phyloP scores from a whole-genome alignment of 2,329 filamentous ascomycete genomes.

The Rhinocladiella similis region DNA sequence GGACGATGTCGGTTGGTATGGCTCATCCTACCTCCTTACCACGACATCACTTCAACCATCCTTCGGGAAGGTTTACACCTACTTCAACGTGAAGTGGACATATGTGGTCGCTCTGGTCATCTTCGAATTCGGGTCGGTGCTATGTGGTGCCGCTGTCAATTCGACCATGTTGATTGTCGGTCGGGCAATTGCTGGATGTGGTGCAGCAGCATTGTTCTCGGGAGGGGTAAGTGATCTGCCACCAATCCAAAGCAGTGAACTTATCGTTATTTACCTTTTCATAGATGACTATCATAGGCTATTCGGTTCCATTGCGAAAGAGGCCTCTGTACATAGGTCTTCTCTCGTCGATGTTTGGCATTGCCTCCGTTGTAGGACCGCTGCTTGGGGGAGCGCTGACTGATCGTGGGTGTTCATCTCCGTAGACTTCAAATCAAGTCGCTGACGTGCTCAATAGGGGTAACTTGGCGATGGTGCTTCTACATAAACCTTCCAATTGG shows the following conservation, averaged over 20 bases:
- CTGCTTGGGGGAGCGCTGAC: slow-evolving; percentile 49
- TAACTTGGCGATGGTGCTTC: slow-evolving; percentile 47
- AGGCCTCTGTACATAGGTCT: slow-evolving; percentile 37
- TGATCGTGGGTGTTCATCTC: slow-evolving; percentile 32
- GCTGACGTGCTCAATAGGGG: slow-evolving; percentile 9
- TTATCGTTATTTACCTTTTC: too few species aligned
- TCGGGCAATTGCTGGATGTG: slow-evolving; percentile 32
- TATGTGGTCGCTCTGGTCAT: slow-evolving; percentile 29
- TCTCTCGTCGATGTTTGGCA: slow-evolving; percentile 58
- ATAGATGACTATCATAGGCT: slow-evolving; percentile 30
- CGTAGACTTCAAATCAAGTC: slow-evolving; percentile 26
- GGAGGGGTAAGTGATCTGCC: slow-evolving; percentile 16
- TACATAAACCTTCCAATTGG: slow-evolving; percentile 45
- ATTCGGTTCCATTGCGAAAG: slow-evolving; percentile 29
- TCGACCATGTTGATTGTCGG: slow-evolving; percentile 32
- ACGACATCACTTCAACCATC: slow-evolving; percentile 31
- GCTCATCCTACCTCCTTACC: slow-evolving; percentile 30
- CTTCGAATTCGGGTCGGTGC: slow-evolving; percentile 31
- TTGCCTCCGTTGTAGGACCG: slow-evolving; percentile 46
- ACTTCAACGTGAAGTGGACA: slow-evolving; percentile 32
- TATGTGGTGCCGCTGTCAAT: slow-evolving; percentile 30
- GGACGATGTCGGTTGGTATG: slow-evolving; percentile 33
- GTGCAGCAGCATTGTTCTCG: slow-evolving; percentile 31
- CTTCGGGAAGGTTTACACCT: slow-evolving; percentile 33
- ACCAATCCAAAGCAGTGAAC: too few species aligned